These are phyloP conservation scores for Apiosordaria backusii DNA, from an alignment of 495 filamentous ascomycete species.

Conservation along the genomic window DNA sequence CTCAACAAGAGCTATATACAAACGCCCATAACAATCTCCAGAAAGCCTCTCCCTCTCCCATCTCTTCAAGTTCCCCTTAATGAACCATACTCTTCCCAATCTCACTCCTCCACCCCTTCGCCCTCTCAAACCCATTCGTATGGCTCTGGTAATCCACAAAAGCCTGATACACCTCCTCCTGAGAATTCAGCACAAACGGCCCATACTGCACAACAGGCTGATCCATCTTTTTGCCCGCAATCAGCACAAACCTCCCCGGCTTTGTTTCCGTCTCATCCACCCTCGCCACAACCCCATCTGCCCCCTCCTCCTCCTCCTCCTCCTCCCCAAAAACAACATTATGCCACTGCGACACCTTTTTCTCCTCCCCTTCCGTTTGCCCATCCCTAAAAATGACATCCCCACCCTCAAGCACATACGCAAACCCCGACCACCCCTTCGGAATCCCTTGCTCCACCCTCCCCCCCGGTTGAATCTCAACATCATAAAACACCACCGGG, in stretches of 20 bases:
- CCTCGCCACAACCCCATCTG: conserved; percentile 65
- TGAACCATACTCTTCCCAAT: conserved; percentile 71
- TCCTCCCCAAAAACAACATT: conserved; percentile 85
- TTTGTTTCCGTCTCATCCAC: conserved; percentile 67
- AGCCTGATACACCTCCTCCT: conserved; percentile 87
- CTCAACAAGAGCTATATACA: too few relatives aligned
- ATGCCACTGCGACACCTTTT: conserved; percentile 65
- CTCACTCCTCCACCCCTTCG: conserved; percentile 79
- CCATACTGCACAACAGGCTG: conserved; percentile 96
- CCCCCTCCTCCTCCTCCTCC: conserved; percentile 66
- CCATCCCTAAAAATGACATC: conserved; percentile 51
- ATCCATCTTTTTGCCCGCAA: conserved; percentile 82
- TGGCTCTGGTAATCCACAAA: conserved; percentile 82
- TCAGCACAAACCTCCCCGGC: conserved; percentile 67
- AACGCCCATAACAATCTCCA: too few relatives aligned
- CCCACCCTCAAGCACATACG: conserved; percentile 68
- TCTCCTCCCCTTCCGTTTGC: conserved; percentile 54
- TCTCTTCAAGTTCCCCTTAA: too few relatives aligned
- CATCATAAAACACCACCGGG: conserved; percentile 88
- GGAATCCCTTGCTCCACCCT: conserved; percentile 70
- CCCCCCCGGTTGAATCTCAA: conserved; percentile 77
- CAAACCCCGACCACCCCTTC: conserved; percentile 85
- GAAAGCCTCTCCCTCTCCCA: too few relatives aligned
- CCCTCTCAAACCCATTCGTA: conserved; percentile 87
- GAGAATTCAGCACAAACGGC: conserved; percentile 80